Evolutionary conservation across 345 rosid species (phyloP), one percentile per base, ranked within the genome.

Genomic region (Populus alba): DNA sequence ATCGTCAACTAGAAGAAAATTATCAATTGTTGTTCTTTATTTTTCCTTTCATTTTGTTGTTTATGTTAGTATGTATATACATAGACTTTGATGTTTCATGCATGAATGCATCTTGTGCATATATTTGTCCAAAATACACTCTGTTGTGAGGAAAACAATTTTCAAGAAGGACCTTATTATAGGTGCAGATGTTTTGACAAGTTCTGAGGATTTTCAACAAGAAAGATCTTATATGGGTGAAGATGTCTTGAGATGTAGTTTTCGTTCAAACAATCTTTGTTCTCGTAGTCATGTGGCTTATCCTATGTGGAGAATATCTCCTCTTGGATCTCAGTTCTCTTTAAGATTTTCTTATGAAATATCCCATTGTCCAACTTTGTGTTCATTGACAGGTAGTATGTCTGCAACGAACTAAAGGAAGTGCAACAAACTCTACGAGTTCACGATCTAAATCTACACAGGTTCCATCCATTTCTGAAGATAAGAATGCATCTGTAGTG

Each of bases 311-410:
- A 75, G 23, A 27, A 23, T 59, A 17, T 47, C 9, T 75, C 17
- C 33, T 67, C 29, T 75, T 55, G 6, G 8, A 5, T 59, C 41
- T 45, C n/a, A 22, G 41, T 73, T 37, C 49, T 17, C 17, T 62
- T 43, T 65, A 25, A 33, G 7, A 7, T 35, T 71, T 39, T 25
- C 39, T 51, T 35, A 9, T 20, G 72, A 9, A 20, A 29, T 72
- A 23, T 78, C 16, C 33, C 10, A 27, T 39, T 7, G 75, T 78
- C 76, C 66, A 66, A 80, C 41, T 15, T 41, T 74, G 62, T 62
- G 9, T 77, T 70, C 77, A 35, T 78, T 77, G 59, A 67, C 89
- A 96, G 99, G 98, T 91, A 43, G 99, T 89, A 27, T 91, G 87
- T 82, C 80, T 92, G 86, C 94, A 89, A 78, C 90, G 86, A 74